These are phyloP conservation scores for Elsinoe fawcettii DNA, from an alignment of 2,329 filamentous ascomycete species.

Conservation along the genomic window DNA sequence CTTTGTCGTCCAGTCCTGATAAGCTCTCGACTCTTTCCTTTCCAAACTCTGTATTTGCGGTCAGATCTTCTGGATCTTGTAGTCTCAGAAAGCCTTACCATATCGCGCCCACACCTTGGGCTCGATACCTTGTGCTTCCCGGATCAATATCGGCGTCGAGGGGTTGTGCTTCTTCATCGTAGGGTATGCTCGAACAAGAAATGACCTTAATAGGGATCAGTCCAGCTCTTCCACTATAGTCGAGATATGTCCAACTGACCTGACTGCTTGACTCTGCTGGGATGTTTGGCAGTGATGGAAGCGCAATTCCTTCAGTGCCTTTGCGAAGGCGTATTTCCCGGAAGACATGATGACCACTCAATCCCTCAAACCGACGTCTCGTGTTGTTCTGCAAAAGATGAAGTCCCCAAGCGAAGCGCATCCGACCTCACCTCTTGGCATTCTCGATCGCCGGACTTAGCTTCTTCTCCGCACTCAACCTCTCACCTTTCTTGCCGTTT, in stretches of 20 bases:
- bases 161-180: slow-evolving; percentile 99
- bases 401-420: background rate
- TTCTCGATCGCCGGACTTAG: background rate
- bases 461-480: slow-evolving; percentile 6
- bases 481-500: background rate
- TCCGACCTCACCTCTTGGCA: slow-evolving; percentile 6
- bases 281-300: slow-evolving; percentile 96
- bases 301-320: slow-evolving; percentile 85
- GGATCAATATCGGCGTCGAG: slow-evolving; percentile 83
- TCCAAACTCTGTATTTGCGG: slow-evolving; percentile 49
- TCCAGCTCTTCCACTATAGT: slow-evolving; percentile 5
- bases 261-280: slow-evolving; percentile 78
- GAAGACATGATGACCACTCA: slow-evolving; percentile 57
- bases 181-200: slow-evolving; percentile 84
- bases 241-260: slow-evolving; percentile 47
- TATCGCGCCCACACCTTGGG: slow-evolving; percentile 90
- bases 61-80: slow-evolving; percentile 14
- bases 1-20: slow-evolving; percentile 59
- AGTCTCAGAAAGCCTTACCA: slow-evolving; percentile 48
- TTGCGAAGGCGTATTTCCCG: slow-evolving; percentile 83
- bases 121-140: slow-evolving; percentile 77
- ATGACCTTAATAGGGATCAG: slow-evolving; percentile 53
- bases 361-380: too few relatives aligned
- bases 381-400: background rate
- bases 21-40: slow-evolving; percentile 59